Evolutionary conservation across 768 basidiomycete species (phyloP).

Genomic region (Podaxis sp.): DNA sequence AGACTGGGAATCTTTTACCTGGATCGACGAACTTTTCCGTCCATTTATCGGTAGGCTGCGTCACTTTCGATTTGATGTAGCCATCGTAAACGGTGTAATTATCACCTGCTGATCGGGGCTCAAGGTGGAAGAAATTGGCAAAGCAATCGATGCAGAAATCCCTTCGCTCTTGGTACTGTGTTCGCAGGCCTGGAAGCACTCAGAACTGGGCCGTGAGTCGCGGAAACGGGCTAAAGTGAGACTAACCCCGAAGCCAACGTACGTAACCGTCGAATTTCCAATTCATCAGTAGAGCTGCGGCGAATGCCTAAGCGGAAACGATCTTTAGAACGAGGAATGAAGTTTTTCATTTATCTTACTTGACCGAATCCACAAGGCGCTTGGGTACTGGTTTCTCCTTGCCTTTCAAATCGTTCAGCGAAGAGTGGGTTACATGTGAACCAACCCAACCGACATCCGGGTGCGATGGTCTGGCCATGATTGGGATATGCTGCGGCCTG

Average conservation of each 20-base stretch:
- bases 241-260: constrained; percentile 68
- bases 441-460: constrained; percentile 76
- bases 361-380: constrained; percentile 71
- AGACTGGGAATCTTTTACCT: constrained; percentile 33
- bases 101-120: constrained; percentile 25
- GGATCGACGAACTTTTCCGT: constrained; percentile 14
- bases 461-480: constrained; percentile 59
- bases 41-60: constrained; percentile 4
- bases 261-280: constrained; percentile 74
- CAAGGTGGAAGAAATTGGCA: constrained; percentile 56
- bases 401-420: constrained; percentile 68
- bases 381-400: constrained; percentile 65
- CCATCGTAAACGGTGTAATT: constrained; percentile 34
- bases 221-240: not conserved
- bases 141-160: constrained; percentile 64
- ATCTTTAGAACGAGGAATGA: not conserved
- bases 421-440: constrained; percentile 75
- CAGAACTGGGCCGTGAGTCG: not conserved
- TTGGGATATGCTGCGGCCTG: not conserved
- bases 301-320: constrained; percentile 29
- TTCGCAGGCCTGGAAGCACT: constrained; percentile 37
- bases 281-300: constrained; percentile 53
- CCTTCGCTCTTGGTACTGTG: constrained; percentile 54
- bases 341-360: constrained; percentile 24
- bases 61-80: constrained; percentile 42